Evolutionary conservation across 768 basidiomycete species (phyloP).

Genomic region (Russula compacta): DNA sequence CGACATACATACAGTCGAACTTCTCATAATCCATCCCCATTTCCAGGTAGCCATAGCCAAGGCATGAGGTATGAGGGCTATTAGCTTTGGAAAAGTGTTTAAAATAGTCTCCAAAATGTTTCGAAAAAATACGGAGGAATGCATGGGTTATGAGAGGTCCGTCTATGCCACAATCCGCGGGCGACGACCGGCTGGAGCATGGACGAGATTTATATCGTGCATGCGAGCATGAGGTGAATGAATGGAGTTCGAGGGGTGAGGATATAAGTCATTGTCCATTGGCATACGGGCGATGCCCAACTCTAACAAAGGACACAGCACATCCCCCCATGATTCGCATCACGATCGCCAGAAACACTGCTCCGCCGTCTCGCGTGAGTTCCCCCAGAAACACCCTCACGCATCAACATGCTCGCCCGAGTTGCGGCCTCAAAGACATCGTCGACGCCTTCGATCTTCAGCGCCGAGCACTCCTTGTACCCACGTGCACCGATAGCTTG

Average conservation of each 20-base stretch:
- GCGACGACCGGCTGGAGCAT: background rate
- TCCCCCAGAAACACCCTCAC: slow-evolving; percentile 62
- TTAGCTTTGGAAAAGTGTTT: too few relatives aligned
- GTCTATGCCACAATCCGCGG: background rate
- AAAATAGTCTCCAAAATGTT: too few relatives aligned
- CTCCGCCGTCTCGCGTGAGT: slow-evolving; percentile 30
- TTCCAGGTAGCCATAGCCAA: too few relatives aligned
- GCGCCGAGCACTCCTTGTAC: slow-evolving; percentile 91
- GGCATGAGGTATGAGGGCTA: too few relatives aligned
- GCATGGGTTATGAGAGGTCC: too few relatives aligned
- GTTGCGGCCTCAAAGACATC: slow-evolving; percentile 98
- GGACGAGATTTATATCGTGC: slow-evolving; percentile 6
- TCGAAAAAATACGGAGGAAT: too few relatives aligned
- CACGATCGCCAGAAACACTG: slow-evolving; percentile 17
- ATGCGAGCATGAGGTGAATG: background rate
- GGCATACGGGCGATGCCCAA: background rate
- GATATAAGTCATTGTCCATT: slow-evolving; percentile 10
- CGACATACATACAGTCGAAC: too few relatives aligned
- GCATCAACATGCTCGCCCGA: slow-evolving; percentile 90
- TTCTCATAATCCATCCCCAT: too few relatives aligned
- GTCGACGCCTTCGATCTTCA: slow-evolving; percentile 88
- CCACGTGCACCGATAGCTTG: slow-evolving; percentile 79
- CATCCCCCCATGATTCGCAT: slow-evolving; percentile 4
- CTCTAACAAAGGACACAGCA: slow-evolving; percentile 19
- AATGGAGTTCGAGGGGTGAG: background rate